phyloP scores from a whole-genome alignment of 2,329 filamentous ascomycete species.

The Pseudogymnoascus sp. region DNA sequence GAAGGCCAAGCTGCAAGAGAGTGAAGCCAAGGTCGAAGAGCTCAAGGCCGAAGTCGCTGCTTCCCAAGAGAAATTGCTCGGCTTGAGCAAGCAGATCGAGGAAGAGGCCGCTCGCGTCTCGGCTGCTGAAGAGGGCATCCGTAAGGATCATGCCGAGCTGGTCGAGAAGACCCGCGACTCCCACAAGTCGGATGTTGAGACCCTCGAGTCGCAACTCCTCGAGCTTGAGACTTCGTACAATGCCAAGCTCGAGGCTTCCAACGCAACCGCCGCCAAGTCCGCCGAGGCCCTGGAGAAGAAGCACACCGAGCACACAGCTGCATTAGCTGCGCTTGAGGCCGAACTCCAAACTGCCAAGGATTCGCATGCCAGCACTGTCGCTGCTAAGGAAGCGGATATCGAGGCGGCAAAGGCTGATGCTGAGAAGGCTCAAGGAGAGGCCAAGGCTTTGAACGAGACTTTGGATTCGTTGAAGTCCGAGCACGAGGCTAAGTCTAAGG shows the following conservation, averaged over 20 bases:
- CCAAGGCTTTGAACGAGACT: slow-evolving; percentile 43
- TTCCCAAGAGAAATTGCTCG: slow-evolving; percentile 48
- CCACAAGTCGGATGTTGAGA: slow-evolving; percentile 42
- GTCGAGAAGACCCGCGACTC: slow-evolving; percentile 44
- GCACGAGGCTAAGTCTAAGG: slow-evolving; percentile 40
- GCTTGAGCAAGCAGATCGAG: slow-evolving; percentile 46
- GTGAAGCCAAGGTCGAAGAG: slow-evolving; percentile 49
- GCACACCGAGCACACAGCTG: slow-evolving; percentile 34
- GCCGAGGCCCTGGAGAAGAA: slow-evolving; percentile 40
- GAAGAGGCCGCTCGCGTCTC: slow-evolving; percentile 33
- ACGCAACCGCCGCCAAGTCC: slow-evolving; percentile 29
- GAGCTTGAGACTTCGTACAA: slow-evolving; percentile 18
- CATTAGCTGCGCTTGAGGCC: slow-evolving; percentile 24
- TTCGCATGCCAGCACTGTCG: slow-evolving; percentile 31
- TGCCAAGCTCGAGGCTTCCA: slow-evolving; percentile 22
- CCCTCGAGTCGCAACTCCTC: slow-evolving; percentile 32
- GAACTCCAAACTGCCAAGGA: slow-evolving; percentile 45
- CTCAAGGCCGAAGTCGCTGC: slow-evolving; percentile 50
- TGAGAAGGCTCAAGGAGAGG: slow-evolving; percentile 39
- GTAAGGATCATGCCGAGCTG: slow-evolving; percentile 38
- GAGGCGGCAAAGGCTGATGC: slow-evolving; percentile 32
- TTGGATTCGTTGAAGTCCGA: slow-evolving; percentile 38
- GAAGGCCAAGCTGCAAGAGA: slow-evolving; percentile 51
- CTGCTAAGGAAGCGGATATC: slow-evolving; percentile 23
- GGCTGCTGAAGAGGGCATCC: slow-evolving; percentile 35